Conservation (phyloP, 495 filamentous ascomycete species). For the Annulohypoxylon nitens region DNA sequence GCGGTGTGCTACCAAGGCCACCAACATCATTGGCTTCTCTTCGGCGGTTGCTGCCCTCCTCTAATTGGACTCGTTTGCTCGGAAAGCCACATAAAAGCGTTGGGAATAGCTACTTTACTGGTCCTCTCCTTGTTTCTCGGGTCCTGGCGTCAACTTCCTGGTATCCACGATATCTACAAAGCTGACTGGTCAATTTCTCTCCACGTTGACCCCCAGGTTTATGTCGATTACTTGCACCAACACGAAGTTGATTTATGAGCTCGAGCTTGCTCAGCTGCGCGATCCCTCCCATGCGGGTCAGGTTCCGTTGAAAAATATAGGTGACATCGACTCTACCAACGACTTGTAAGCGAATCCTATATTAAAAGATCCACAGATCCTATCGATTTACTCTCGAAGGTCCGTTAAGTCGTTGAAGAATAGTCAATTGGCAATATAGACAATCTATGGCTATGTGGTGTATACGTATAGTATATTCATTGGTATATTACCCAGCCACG, state of each 20-base stretch:
- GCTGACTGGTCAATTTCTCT: conserved; percentile 23
- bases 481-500: conserved; percentile 9
- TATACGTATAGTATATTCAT: not conserved
- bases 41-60: conserved; percentile 45
- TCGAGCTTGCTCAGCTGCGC: conserved; percentile 5
- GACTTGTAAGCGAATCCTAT: conserved; percentile 6
- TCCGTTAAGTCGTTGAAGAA: conserved; percentile 27
- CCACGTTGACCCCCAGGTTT: conserved; percentile 17
- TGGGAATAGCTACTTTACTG: conserved; percentile 24
- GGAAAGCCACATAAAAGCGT: conserved; percentile 40
- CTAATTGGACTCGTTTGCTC: conserved; percentile 48
- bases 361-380: not conserved
- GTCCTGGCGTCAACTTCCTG: conserved; percentile 26
- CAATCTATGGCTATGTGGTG: not conserved
- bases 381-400: conserved; percentile 24
- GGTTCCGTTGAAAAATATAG: conserved; percentile 29
- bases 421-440: not conserved
- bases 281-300: conserved; percentile 5
- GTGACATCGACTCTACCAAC: conserved; percentile 21
- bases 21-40: conserved; percentile 31
- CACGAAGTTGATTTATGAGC: conserved; percentile 25
- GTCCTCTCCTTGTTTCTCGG: not conserved
- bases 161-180: not conserved
- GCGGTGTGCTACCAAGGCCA: conserved; percentile 37
- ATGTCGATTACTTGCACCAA: conserved; percentile 19